Evolutionary conservation across 495 filamentous ascomycete species (phyloP).

Genomic region (Coniosporium apollinis): DNA sequence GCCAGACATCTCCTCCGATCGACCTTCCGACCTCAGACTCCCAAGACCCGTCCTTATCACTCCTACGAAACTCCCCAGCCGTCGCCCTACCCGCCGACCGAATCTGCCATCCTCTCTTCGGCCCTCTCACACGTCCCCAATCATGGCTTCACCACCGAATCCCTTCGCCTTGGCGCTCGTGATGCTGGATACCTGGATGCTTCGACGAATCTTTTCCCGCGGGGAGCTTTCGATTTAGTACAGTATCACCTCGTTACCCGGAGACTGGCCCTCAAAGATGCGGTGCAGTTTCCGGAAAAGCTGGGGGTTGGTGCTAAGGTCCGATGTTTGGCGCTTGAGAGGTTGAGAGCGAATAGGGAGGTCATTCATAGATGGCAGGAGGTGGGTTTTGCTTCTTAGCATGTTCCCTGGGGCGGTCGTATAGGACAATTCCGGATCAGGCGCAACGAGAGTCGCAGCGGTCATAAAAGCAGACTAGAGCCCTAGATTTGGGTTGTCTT

Average conservation of each 20-base stretch:
- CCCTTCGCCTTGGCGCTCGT: slow-evolving; percentile 61
- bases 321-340: slow-evolving; percentile 46
- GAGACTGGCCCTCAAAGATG: slow-evolving; percentile 35
- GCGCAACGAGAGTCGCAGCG: no score
- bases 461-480: no score
- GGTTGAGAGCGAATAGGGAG: slow-evolving; percentile 51
- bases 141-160: slow-evolving; percentile 60
- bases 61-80: slow-evolving; percentile 47
- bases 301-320: slow-evolving; percentile 39
- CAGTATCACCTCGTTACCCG: slow-evolving; percentile 64
- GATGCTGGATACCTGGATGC: slow-evolving; percentile 76
- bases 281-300: slow-evolving; percentile 29
- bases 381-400: slow-evolving; percentile 36
- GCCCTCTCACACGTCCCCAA: slow-evolving; percentile 61
- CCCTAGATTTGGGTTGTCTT: not conserved
- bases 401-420: no score
- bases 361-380: slow-evolving; percentile 69
- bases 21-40: not conserved
- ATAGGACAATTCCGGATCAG: no score
- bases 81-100: slow-evolving; percentile 49
- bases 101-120: slow-evolving; percentile 63
- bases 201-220: slow-evolving; percentile 63
- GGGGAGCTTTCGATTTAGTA: slow-evolving; percentile 65
- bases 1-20: slow-evolving; percentile 3
- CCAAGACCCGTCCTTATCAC: slow-evolving; percentile 41